These are phyloP conservation scores for Multifurca ochricompacta DNA, from an alignment of 768 basidiomycete genomes.

Conservation along the genomic window DNA sequence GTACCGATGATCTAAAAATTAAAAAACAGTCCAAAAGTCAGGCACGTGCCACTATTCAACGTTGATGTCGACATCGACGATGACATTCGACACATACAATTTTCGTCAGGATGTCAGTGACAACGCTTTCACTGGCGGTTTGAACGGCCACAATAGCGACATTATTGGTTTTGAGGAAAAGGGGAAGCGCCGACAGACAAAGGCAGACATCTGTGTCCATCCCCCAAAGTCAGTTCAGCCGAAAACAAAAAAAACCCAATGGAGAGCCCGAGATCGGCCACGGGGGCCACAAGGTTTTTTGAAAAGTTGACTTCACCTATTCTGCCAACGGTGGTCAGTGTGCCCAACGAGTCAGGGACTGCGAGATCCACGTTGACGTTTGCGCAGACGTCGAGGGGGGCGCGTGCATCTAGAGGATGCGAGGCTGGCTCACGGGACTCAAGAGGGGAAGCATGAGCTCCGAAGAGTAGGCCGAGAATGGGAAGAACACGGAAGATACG, in stretches of 20 bases:
- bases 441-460: constrained; percentile 7
- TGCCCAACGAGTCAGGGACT: constrained; percentile 25
- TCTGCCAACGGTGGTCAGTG: constrained; percentile 26
- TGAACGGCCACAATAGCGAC: constrained; percentile 28
- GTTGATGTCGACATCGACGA: too few relatives aligned
- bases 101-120: constrained; percentile 28
- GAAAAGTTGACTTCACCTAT: constrained; percentile 16
- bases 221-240: too few relatives aligned
- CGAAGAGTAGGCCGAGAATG: not conserved
- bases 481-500: constrained; percentile 7
- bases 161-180: constrained; percentile 29
- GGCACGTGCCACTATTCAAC: not conserved
- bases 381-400: constrained; percentile 35
- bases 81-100: constrained; percentile 28
- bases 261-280: too few relatives aligned
- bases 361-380: constrained; percentile 29
- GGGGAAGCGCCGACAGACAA: constrained; percentile 34
- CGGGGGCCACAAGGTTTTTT: not conserved
- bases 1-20: constrained; percentile 27
- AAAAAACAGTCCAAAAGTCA: not conserved
- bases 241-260: too few relatives aligned
- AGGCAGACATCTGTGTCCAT: constrained; percentile 38
- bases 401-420: constrained; percentile 8
- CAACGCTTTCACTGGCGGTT: constrained; percentile 27
- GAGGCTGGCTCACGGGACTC: not conserved